Conservation (phyloP, 2,329 filamentous ascomycete species). For the Colletotrichum sp. region DNA sequence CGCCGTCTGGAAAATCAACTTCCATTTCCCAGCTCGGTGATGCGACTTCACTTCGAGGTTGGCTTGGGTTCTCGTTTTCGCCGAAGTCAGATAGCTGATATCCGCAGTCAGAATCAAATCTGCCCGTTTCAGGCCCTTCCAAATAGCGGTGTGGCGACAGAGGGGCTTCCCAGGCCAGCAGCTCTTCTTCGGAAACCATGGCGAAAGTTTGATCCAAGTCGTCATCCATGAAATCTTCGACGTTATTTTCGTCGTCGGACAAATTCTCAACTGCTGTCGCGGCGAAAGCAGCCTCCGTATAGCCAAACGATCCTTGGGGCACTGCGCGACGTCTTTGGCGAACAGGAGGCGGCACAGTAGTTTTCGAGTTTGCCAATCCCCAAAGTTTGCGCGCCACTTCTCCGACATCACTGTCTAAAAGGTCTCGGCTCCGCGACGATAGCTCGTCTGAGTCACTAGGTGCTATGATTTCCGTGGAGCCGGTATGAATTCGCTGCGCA, state of each 20-base stretch:
- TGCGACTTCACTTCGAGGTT: background rate
- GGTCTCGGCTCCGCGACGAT: background rate
- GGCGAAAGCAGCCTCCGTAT: background rate
- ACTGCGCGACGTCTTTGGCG: background rate
- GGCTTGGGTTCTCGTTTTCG: background rate
- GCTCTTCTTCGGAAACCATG: background rate
- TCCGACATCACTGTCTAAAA: background rate
- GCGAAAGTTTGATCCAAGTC: background rate
- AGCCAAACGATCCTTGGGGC: background rate
- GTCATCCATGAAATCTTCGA: slow-evolving; percentile 16
- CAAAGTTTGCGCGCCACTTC: background rate
- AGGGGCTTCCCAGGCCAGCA: background rate
- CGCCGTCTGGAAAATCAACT: background rate
- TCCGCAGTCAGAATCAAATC: background rate
- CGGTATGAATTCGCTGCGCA: background rate
- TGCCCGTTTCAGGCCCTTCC: background rate
- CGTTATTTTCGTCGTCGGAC: background rate
- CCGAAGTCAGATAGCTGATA: background rate
- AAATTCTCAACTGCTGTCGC: background rate
- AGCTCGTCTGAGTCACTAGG: background rate
- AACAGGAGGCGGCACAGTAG: background rate
- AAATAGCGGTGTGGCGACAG: background rate
- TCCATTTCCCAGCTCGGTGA: background rate
- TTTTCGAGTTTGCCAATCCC: background rate
- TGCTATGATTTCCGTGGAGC: background rate